Conservation (phyloP, 768 basidiomycete species). For the Rickenella mellea region DNA sequence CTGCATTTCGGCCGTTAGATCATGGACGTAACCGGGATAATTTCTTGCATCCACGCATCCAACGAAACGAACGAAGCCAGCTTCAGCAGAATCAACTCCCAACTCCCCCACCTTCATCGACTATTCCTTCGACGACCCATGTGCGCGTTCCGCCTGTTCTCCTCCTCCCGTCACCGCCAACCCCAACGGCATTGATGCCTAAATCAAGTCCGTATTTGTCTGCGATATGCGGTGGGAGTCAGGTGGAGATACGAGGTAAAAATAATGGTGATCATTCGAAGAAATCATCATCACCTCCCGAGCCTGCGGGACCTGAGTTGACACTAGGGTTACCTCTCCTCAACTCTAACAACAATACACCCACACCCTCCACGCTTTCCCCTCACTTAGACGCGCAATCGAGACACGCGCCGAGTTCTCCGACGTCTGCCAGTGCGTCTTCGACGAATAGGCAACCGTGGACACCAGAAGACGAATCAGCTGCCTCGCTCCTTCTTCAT, state of each 20-base stretch:
- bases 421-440: conserved; percentile 11
- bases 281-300: conserved; percentile 27
- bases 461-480: conserved; percentile 61
- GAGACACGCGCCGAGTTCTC: conserved; percentile 3
- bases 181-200: not conserved
- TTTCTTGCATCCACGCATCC: conserved; percentile 1
- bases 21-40: not conserved
- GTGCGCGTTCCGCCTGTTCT: conserved; percentile 2
- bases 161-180: not conserved
- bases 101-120: not conserved
- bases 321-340: too few relatives aligned
- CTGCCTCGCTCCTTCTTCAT: conserved; percentile 57
- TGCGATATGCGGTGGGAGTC: not conserved
- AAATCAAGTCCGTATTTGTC: not conserved
- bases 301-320: too few relatives aligned
- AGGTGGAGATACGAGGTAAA: not conserved
- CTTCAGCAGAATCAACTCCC: conserved; percentile 1
- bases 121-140: not conserved
- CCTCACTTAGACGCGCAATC: not conserved
- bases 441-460: conserved; percentile 10
- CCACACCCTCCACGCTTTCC: conserved; percentile 40
- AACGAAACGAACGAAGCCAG: not conserved
- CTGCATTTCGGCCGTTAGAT: not conserved
- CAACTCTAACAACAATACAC: too few relatives aligned
- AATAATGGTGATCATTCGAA: too few relatives aligned